phyloP scores from a whole-genome alignment of 2,329 filamentous ascomycete species.

The Dactylellina drechsleri region DNA sequence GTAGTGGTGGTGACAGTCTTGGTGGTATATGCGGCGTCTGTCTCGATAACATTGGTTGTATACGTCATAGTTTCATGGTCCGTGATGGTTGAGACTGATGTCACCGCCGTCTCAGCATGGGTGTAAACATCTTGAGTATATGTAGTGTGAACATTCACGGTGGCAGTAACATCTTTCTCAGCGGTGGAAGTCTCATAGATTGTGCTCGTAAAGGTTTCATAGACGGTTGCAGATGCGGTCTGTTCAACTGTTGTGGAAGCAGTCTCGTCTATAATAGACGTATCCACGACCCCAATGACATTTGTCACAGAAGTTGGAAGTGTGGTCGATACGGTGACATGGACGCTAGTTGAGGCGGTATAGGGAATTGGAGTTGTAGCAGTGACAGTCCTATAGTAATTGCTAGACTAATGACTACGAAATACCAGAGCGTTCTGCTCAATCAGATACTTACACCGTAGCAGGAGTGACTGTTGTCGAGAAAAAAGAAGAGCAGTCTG shows the following conservation, averaged over 20 bases:
- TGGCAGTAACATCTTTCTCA: slow-evolving; percentile 17
- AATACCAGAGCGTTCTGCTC: no score
- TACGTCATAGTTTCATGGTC: slow-evolving; percentile 6
- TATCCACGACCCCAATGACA: background rate
- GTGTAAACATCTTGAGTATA: slow-evolving; percentile 9
- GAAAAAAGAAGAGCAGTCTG: no score
- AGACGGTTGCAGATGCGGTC: slow-evolving; percentile 18
- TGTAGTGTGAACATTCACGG: slow-evolving; percentile 10
- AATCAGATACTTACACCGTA: no score
- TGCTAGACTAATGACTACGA: no score
- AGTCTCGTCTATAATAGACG: slow-evolving; percentile 11
- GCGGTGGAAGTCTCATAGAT: slow-evolving; percentile 16
- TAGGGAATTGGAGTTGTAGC: no score
- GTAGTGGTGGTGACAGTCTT: slow-evolving; percentile 6
- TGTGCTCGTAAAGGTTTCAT: slow-evolving; percentile 16
- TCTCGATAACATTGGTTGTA: slow-evolving; percentile 7
- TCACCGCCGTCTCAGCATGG: slow-evolving; percentile 6
- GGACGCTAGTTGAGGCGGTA: no score
- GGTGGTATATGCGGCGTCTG: background rate
- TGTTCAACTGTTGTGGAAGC: slow-evolving; percentile 19
- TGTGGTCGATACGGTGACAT: background rate
- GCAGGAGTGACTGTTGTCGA: no score
- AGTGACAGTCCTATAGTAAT: no score
- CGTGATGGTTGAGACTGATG: slow-evolving; percentile 3
- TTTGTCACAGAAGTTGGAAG: slow-evolving; percentile 2